Percentiles rank a stretch among this genome's conserved stretches.
Evolutionary conservation across 140 eudicot species (phyloP).

Genomic region (Artemisia princeps): DNA sequence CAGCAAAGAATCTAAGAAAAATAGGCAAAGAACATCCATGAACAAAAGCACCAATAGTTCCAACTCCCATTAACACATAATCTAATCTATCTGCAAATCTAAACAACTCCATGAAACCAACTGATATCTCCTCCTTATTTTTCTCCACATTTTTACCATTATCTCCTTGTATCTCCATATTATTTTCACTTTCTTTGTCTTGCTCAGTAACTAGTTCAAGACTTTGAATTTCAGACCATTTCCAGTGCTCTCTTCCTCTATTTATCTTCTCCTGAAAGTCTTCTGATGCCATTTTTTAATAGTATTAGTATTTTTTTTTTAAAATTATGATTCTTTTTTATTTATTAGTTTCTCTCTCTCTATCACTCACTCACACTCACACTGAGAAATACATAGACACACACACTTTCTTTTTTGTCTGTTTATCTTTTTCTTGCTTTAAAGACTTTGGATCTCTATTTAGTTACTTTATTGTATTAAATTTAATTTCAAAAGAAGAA

Average conservation of each 20-base stretch:
- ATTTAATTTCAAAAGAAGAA: background rate
- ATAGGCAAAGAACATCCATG: constrained; percentile 87
- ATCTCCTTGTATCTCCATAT: constrained; percentile 34
- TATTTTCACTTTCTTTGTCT: constrained; percentile 22
- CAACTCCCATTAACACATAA: constrained; percentile 63
- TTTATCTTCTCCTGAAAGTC: constrained; percentile 50
- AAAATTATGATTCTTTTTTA: background rate
- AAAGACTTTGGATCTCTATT: constrained; percentile 25
- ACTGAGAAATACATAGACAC: no score
- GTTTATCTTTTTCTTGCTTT: constrained; percentile 31
- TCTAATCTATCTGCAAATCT: constrained; percentile 82
- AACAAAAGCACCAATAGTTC: constrained; percentile 77
- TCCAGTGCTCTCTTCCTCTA: constrained; percentile 49
- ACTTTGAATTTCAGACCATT: constrained; percentile 70
- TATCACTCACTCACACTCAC: constrained; percentile 12
- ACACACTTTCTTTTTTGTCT: constrained; percentile 29
- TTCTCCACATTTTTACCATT: constrained; percentile 40
- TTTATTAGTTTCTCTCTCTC: constrained; percentile 10
- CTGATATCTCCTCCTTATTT: constrained; percentile 32
- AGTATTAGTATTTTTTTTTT: background rate
- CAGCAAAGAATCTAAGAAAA: constrained; percentile 86
- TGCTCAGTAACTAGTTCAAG: constrained; percentile 26
- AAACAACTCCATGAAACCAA: constrained; percentile 55
- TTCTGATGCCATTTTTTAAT: constrained; percentile 46
- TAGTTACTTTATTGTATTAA: background rate